These are phyloP conservation scores for Penicillium sp. DNA, from an alignment of 2,329 filamentous ascomycete species.

Conservation along the genomic window DNA sequence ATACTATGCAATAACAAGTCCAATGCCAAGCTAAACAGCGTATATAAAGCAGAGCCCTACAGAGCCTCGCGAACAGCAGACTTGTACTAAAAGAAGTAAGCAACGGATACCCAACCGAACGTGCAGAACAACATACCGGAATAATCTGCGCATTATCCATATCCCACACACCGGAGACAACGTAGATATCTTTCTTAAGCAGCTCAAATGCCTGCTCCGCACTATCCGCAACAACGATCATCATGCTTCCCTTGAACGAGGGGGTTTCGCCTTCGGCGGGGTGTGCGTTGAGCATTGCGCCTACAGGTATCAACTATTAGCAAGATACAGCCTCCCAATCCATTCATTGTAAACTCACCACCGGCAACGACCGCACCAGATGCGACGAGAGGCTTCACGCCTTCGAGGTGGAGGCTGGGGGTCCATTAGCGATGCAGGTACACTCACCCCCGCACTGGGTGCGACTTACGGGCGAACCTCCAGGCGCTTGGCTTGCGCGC, in stretches of 20 bases:
- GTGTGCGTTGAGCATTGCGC: slow-evolving; percentile 67
- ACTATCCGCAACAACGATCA: slow-evolving; percentile 67
- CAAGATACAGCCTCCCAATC: background rate
- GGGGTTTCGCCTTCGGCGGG: slow-evolving; percentile 63
- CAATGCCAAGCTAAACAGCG: no score
- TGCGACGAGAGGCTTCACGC: slow-evolving; percentile 55
- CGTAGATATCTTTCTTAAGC: slow-evolving; percentile 73
- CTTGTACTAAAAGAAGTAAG: slow-evolving; percentile 29
- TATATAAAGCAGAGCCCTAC: slow-evolving; percentile 1
- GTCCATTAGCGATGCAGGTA: background rate
- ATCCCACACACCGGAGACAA: slow-evolving; percentile 76
- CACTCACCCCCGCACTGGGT: no score
- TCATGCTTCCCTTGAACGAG: slow-evolving; percentile 71
- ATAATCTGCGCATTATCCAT: slow-evolving; percentile 59
- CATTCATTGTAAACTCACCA: slow-evolving; percentile 48
- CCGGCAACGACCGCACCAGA: slow-evolving; percentile 65
- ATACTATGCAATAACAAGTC: no score
- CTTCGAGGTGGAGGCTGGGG: slow-evolving; percentile 56
- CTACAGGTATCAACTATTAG: slow-evolving; percentile 39
- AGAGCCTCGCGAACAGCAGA: slow-evolving; percentile 30
- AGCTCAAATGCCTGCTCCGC: slow-evolving; percentile 69
- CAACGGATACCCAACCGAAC: background rate
- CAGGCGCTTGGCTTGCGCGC: slow-evolving; percentile 60
- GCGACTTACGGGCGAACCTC: slow-evolving; percentile 43
- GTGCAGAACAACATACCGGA: slow-evolving; percentile 29